These are phyloP conservation scores for Asterella californica DNA, from an alignment of 225 moss, liverwort and hornwort species.

Conservation along the genomic window DNA sequence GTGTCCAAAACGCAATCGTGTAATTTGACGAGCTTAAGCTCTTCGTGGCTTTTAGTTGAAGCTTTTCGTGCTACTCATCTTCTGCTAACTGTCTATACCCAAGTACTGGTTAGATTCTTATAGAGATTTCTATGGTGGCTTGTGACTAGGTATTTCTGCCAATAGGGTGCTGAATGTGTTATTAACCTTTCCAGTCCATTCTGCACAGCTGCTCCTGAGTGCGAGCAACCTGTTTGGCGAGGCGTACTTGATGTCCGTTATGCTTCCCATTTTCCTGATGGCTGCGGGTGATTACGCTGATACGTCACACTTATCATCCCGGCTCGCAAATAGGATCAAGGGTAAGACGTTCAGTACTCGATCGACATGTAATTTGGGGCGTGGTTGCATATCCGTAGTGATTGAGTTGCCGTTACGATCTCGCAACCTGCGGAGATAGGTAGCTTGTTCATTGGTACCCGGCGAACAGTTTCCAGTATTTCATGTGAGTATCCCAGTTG, in stretches of 20 bases:
- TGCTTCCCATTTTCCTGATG: slow-evolving; percentile 81
- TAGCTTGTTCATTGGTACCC: background rate
- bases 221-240: slow-evolving; percentile 76
- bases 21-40: background rate
- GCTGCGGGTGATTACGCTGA: slow-evolving; percentile 84
- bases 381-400: background rate
- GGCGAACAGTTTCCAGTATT: background rate
- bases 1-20: background rate
- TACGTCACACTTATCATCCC: slow-evolving; percentile 66
- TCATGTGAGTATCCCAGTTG: background rate
- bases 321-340: slow-evolving; percentile 68
- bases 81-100: too few relatives aligned
- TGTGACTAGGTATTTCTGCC: background rate
- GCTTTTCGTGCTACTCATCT: background rate
- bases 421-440: background rate
- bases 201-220: slow-evolving; percentile 54
- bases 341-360: slow-evolving; percentile 34
- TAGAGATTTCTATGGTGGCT: too few relatives aligned
- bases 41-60: too few relatives aligned
- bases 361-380: background rate
- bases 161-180: slow-evolving; percentile 3
- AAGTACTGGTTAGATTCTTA: background rate
- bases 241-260: slow-evolving; percentile 62
- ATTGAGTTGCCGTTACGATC: background rate
- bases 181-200: background rate